Evolutionary conservation across 139 green algal species (phyloP).

Genomic region (Chlorella ohadii): DNA sequence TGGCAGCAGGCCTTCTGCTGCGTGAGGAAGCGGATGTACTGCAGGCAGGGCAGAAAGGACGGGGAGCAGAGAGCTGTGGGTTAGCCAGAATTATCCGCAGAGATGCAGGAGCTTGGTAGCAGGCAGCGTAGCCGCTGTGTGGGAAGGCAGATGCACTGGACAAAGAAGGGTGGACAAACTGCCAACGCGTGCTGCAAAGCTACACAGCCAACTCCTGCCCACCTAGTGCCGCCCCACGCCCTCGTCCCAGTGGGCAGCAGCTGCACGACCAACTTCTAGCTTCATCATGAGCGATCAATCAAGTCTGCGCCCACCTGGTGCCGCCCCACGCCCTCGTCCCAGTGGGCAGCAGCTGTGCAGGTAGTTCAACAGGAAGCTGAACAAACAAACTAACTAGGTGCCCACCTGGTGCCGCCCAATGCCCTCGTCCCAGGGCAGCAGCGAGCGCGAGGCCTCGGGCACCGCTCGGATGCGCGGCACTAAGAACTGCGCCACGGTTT

Average conservation of each 20-base stretch:
- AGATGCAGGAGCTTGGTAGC: too few relatives aligned
- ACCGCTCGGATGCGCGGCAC: constrained; percentile 87
- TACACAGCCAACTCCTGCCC: too few relatives aligned
- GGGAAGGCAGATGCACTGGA: too few relatives aligned
- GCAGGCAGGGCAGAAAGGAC: background rate
- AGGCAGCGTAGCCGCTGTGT: too few relatives aligned
- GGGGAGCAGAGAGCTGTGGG: too few relatives aligned
- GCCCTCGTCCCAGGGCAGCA: constrained; percentile 49
- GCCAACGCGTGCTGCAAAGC: too few relatives aligned
- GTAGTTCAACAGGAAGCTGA: too few relatives aligned
- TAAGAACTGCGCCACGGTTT: constrained; percentile 76
- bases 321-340: constrained; percentile 26
- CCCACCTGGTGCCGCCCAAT: constrained; percentile 3
- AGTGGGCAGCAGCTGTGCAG: background rate
- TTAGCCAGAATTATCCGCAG: too few relatives aligned
- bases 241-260: background rate
- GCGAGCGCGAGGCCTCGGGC: constrained; percentile 38
- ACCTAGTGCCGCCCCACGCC: too few relatives aligned
- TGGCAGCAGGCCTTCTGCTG: constrained; percentile 83
- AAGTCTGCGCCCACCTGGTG: background rate
- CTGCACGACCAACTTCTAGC: background rate
- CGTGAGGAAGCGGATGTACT: constrained; percentile 87
- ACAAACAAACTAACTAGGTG: too few relatives aligned
- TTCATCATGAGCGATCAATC: too few relatives aligned
- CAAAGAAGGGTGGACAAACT: too few relatives aligned